phyloP scores from a whole-genome alignment of 2,329 filamentous ascomycete genomes.

The Setomelanomma holmii region DNA sequence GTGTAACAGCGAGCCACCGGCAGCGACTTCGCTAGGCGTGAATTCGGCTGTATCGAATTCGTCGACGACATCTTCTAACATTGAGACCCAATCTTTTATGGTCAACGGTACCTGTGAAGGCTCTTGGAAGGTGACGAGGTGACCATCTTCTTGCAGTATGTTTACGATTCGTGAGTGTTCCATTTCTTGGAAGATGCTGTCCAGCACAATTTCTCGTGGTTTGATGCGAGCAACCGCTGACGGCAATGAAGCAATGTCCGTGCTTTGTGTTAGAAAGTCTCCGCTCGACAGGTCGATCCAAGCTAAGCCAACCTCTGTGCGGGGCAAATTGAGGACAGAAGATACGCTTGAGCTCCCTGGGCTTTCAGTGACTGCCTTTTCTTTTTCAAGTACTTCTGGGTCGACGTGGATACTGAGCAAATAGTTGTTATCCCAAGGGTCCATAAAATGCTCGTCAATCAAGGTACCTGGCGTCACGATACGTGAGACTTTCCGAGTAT shows the following conservation, averaged over 20 bases:
- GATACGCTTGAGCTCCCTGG: slow-evolving; percentile 37
- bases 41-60: slow-evolving; percentile 64
- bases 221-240: slow-evolving; percentile 83
- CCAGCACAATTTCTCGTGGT: slow-evolving; percentile 84
- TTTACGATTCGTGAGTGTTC: slow-evolving; percentile 67
- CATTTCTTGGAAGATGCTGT: slow-evolving; percentile 61
- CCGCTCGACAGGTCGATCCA: slow-evolving; percentile 97
- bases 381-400: slow-evolving; percentile 31
- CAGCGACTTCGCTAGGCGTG: slow-evolving; percentile 71
- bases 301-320: slow-evolving; percentile 72
- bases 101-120: slow-evolving; percentile 52
- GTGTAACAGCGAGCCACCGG: slow-evolving; percentile 80
- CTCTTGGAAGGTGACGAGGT: slow-evolving; percentile 76
- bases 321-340: slow-evolving; percentile 48
- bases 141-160: slow-evolving; percentile 75
- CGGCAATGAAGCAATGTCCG: slow-evolving; percentile 73
- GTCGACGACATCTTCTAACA: slow-evolving; percentile 77
- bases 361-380: slow-evolving; percentile 31
- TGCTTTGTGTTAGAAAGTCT: slow-evolving; percentile 85
- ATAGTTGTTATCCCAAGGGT: slow-evolving; percentile 93
- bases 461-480: slow-evolving; percentile 94
- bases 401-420: slow-evolving; percentile 78
- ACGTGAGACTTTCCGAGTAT: slow-evolving; percentile 82
- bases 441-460: slow-evolving; percentile 97
- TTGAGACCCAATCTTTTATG: slow-evolving; percentile 72